Evolutionary conservation across 495 filamentous ascomycete species (phyloP).

Genomic region (Astrothelium macrocarpum): DNA sequence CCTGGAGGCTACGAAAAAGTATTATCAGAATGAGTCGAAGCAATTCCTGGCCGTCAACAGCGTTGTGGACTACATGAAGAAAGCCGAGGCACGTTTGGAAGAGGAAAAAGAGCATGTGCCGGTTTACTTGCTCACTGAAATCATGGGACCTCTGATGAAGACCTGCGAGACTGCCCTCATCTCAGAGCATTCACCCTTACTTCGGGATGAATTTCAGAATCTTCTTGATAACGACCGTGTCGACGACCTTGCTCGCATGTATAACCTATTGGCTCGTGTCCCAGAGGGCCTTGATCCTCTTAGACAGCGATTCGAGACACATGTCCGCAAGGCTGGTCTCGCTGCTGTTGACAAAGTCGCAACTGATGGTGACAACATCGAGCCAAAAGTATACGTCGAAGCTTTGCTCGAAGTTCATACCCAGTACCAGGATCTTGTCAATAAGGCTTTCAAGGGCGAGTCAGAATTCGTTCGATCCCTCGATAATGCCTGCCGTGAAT

Average conservation of each 20-base stretch:
- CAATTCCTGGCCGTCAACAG: conserved; percentile 94
- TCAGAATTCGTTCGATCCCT: conserved; percentile 94
- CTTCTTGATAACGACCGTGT: conserved; percentile 92
- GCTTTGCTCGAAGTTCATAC: conserved; percentile 89
- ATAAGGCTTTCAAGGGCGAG: conserved; percentile 87
- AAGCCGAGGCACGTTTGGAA: conserved; percentile 80
- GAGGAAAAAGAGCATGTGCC: conserved; percentile 93
- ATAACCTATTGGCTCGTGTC: conserved; percentile 80
- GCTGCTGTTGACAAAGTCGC: conserved; percentile 86
- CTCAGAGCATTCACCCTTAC: conserved; percentile 66
- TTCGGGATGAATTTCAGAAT: conserved; percentile 92
- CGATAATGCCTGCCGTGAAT: conserved; percentile 95
- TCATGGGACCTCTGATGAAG: conserved; percentile 71
- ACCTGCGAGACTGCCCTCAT: conserved; percentile 85
- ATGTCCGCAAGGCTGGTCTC: conserved; percentile 82
- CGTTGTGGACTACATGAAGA: conserved; percentile 99
- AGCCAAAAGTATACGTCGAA: conserved; percentile 94
- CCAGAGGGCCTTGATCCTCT: conserved; percentile 88
- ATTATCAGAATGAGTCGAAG: conserved; percentile 87
- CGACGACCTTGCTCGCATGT: conserved; percentile 95
- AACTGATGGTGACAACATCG: conserved; percentile 76
- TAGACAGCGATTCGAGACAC: conserved; percentile 77
- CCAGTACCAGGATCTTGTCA: conserved; percentile 82
- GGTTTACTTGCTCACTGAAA: conserved; percentile 85
- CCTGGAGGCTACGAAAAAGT: conserved; percentile 69